Evolutionary conservation across 2,329 filamentous ascomycete genomes (phyloP), one percentile per base, ranked within the genome.

Genomic region (Aspergillus fumigatiaffinis): DNA sequence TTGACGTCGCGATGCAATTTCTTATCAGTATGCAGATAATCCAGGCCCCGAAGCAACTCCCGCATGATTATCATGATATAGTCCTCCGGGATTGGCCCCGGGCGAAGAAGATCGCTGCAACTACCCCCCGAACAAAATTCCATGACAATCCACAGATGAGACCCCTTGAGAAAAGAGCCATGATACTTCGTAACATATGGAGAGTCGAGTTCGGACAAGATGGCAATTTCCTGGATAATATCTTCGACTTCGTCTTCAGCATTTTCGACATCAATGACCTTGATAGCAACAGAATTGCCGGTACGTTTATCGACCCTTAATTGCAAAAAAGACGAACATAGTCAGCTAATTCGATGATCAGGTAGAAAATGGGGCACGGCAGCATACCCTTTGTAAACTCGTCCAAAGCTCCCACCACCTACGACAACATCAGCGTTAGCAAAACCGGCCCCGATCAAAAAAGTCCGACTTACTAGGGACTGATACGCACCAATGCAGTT

Each of bases 201-300:
- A 20, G 93, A 97, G 77, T 95, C 91, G 64, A 99, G 85, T 76
- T 96, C 93, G 32, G 94, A 96, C 55, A 99, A 83, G 68, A 99
- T 97, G 65, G 93, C 92, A 66, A 99, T 97, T 78, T 99, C 94
- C 74, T 96, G 92, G 73, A 97, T 97, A 68, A 99, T 99, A 77
- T 99, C 94, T 79, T 97, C 94, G 66, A 99, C 93, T 78, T 99
- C 94, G 75, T 99, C 94, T 77, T 99, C 94, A 69, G 94, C 94
- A 78, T 94, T 97, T 77, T 99, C 94, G 64, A 99, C 94, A 70
- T 99, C 94, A 73, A 99, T 97, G 68, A 99, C 84, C 77, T 99
- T 99, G 80, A 99, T 99, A 28, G 94, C 94, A 52, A 99, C 94
- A 12, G 93, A 88, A 70, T 96, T 89, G 41, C 94, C 94, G 20